These are phyloP conservation scores for Aspergillus ellipticus DNA, from an alignment of 495 filamentous ascomycete species.

Conservation along the genomic window DNA sequence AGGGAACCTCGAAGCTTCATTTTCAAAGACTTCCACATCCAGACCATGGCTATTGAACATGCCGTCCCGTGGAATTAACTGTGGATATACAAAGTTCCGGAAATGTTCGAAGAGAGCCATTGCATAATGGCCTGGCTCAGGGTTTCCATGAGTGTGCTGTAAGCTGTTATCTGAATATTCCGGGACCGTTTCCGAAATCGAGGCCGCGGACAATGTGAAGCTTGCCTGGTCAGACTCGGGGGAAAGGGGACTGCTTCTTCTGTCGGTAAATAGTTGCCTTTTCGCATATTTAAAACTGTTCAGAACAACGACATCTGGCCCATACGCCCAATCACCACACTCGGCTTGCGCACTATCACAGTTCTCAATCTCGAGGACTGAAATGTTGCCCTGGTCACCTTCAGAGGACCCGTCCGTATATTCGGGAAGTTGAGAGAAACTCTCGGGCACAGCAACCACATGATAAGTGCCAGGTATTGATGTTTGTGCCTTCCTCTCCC, in stretches of 20 bases:
- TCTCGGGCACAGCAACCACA: slow-evolving; percentile 52
- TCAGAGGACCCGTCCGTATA: slow-evolving; percentile 39
- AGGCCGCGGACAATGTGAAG: slow-evolving; percentile 8
- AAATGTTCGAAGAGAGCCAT: slow-evolving; percentile 41
- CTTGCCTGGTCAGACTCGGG: slow-evolving; percentile 28
- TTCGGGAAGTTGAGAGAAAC: slow-evolving; percentile 52
- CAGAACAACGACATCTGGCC: slow-evolving; percentile 47
- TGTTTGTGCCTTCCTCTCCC: slow-evolving; percentile 55
- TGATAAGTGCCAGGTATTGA: slow-evolving; percentile 53
- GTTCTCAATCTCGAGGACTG: slow-evolving; percentile 10
- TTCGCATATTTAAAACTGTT: slow-evolving; percentile 47
- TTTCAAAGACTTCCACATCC: slow-evolving; percentile 46
- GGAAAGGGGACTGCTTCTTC: slow-evolving; percentile 30
- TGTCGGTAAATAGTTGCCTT: slow-evolving; percentile 26
- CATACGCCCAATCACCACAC: slow-evolving; percentile 20
- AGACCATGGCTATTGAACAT: slow-evolving; percentile 20
- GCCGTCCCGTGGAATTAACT: slow-evolving; percentile 25
- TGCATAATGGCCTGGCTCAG: slow-evolving; percentile 30
- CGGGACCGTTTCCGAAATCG: not conserved
- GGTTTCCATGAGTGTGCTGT: slow-evolving; percentile 8
- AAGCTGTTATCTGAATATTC: slow-evolving; percentile 2
- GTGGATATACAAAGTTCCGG: slow-evolving; percentile 39
- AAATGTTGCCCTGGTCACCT: slow-evolving; percentile 3
- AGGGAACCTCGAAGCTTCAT: slow-evolving; percentile 46
- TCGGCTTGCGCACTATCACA: slow-evolving; percentile 21